These are phyloP conservation scores for Cronartium quercuum DNA, from an alignment of 1,284 basidiomycete genomes.

Conservation along the genomic window DNA sequence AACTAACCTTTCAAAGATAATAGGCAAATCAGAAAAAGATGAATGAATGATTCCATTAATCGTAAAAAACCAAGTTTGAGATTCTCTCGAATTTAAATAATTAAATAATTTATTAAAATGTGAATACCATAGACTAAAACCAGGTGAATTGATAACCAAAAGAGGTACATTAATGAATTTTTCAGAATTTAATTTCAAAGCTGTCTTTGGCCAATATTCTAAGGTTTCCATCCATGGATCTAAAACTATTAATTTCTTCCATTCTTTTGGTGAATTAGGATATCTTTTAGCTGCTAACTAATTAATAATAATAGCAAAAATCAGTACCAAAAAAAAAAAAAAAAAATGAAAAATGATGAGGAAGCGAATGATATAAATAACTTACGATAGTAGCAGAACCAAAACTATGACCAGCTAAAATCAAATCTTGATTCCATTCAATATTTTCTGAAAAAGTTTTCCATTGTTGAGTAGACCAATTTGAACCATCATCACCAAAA, in stretches of 20 bases:
- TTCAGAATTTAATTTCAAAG: not conserved
- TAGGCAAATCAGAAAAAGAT: constrained; percentile 33
- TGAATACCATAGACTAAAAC: constrained; percentile 16
- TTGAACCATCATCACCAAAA: constrained; percentile 28
- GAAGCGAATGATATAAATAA: not conserved
- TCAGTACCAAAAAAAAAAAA: not conserved
- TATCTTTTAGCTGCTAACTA: constrained; percentile 28
- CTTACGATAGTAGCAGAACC: constrained; percentile 27
- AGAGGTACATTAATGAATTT: not conserved
- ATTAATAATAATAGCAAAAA: not conserved
- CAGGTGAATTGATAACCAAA: constrained; percentile 35
- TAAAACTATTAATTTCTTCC: constrained; percentile 14
- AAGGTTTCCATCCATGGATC: constrained; percentile 33
- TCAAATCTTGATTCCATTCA: constrained; percentile 24
- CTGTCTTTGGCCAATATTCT: not conserved
- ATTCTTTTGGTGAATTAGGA: constrained; percentile 2
- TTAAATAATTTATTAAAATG: constrained; percentile 23
- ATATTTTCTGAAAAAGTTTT: not conserved
- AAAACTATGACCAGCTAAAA: constrained; percentile 32
- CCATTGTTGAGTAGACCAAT: constrained; percentile 28
- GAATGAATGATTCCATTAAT: constrained; percentile 31
- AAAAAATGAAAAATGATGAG: not conserved
- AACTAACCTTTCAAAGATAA: constrained; percentile 20
- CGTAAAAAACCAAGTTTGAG: constrained; percentile 11
- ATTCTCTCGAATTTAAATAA: not conserved